Conservation (phyloP, 1,284 basidiomycete genomes). For the Phaffia rhodozyma region DNA sequence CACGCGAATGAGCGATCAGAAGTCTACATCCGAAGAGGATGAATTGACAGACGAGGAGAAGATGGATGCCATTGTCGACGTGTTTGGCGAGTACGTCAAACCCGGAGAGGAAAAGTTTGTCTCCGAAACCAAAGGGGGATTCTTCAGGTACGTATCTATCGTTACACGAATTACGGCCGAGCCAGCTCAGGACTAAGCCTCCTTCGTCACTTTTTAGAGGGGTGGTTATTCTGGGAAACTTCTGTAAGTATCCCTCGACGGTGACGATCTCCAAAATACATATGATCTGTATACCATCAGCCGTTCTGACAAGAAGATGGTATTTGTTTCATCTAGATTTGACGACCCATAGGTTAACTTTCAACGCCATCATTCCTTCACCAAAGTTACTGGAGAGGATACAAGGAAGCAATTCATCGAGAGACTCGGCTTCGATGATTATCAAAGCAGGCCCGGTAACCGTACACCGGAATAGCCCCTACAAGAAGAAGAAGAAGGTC, state of each 20-base stretch:
- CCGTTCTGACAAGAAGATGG: conserved; percentile 2
- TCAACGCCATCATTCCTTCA: conserved; percentile 51
- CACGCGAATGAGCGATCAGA: too few species aligned
- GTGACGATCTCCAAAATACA: conserved; percentile 40
- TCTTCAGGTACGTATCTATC: conserved; percentile 33
- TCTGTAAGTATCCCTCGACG: conserved; percentile 26
- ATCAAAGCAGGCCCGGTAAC: conserved; percentile 47
- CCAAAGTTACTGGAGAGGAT: conserved; percentile 32
- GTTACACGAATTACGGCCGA: neutral
- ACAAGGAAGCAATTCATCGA: conserved; percentile 4
- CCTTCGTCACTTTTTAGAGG: neutral
- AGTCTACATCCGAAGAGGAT: neutral
- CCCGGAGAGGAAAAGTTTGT: conserved; percentile 42
- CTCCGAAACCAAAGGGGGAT: conserved; percentile 44
- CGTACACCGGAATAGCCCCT: conserved; percentile 39
- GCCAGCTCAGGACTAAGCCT: too few species aligned
- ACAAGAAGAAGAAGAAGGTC: conserved; percentile 40
- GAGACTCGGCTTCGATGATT: conserved; percentile 24
- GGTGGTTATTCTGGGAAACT: neutral
- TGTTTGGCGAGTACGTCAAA: conserved; percentile 33
- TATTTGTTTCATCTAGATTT: conserved; percentile 41
- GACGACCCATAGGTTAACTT: conserved; percentile 52
- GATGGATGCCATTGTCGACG: conserved; percentile 28
- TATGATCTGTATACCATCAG: neutral
- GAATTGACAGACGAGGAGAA: conserved; percentile 10